Percentiles rank a stretch among this genome's conserved stretches.
These are phyloP conservation scores for Teunomyces tritomae DNA, from an alignment of 805 yeast genomes.

Conservation along the genomic window DNA sequence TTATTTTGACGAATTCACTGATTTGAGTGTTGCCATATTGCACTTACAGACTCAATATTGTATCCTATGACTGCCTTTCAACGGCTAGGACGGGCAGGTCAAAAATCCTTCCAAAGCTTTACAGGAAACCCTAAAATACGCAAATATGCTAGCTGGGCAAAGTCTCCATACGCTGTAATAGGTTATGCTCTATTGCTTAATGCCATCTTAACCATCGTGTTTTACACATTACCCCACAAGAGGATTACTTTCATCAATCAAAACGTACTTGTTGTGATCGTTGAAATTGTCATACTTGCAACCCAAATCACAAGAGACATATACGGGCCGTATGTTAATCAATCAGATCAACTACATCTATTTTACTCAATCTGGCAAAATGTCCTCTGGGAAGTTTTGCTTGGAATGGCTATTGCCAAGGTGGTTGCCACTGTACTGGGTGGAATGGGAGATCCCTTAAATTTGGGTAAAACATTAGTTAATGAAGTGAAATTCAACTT, in stretches of 20 bases:
- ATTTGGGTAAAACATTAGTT: neutral
- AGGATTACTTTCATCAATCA: neutral
- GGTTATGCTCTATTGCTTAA: slow-evolving; percentile 1
- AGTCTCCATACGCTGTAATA: neutral
- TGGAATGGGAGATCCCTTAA: neutral
- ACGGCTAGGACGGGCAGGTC: neutral
- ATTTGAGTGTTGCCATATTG: neutral
- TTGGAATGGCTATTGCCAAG: neutral
- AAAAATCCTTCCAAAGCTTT: neutral
- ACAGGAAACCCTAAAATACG: neutral
- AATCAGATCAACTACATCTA: neutral
- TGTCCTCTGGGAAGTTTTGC: neutral
- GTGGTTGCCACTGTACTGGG: slow-evolving; percentile 1
- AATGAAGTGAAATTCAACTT: neutral
- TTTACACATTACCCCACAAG: neutral
- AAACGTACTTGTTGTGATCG: neutral
- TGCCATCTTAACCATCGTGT: slow-evolving; percentile 1
- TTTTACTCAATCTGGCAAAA: neutral
- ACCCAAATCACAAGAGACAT: neutral
- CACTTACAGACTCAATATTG: neutral
- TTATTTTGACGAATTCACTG: neutral
- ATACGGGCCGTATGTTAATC: neutral
- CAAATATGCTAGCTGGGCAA: neutral
- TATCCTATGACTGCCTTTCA: neutral
- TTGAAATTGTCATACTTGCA: neutral